Base-by-base conservation (phyloP, 176 grass and related monocot genomes). In the Secale cereale region DNA sequence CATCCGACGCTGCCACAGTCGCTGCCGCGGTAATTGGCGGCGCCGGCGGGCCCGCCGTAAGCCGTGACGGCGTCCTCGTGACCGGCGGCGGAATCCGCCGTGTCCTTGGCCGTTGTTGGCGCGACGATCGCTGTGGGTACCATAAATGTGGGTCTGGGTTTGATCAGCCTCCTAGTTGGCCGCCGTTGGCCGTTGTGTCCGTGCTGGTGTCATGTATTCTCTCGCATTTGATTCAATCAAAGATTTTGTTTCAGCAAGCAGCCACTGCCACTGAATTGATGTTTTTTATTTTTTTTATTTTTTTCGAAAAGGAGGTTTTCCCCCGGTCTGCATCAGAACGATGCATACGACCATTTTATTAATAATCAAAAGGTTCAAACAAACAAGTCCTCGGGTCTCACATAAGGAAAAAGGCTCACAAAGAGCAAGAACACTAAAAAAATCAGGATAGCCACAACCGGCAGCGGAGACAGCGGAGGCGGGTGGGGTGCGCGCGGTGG, bases 101-200 rank as follows among this genome's bases (percentile, higher is more conserved):
- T 31, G 78, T 37, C 10, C 65, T 14, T 7, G 16, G 70, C 62
- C 39, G 31, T 85, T 35, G 52, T 28, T 19, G 70, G 2, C 35
- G 77, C 62, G 30, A n/a, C 20, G 25, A 26, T 46, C 81, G 26
- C 19, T 4, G 52, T 63, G 60, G 29, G 40, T 23, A 8, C 30
- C 19, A 35, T 45, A 88, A 85, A 76, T 77, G 64, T 74, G 70
- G 63, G 63, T 13, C 15, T 7, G 75, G 59, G 10, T 45, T 22
- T 15, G 59, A 8, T 60, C 70, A 16, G 10, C 52, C 59, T 40
- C 52, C 59, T 40, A 16, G 77, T 67, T 85, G 81, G 81, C 77
- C 52, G 52, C 62, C 81, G 89, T 57, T 84, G 69, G 77, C 62
- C 48, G 85, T 71, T 77, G 81, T 30, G 82, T 46, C 10, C 33